Evolutionary conservation across 2,329 filamentous ascomycete species (phyloP).

Genomic region (Plectosphaerella sp.): DNA sequence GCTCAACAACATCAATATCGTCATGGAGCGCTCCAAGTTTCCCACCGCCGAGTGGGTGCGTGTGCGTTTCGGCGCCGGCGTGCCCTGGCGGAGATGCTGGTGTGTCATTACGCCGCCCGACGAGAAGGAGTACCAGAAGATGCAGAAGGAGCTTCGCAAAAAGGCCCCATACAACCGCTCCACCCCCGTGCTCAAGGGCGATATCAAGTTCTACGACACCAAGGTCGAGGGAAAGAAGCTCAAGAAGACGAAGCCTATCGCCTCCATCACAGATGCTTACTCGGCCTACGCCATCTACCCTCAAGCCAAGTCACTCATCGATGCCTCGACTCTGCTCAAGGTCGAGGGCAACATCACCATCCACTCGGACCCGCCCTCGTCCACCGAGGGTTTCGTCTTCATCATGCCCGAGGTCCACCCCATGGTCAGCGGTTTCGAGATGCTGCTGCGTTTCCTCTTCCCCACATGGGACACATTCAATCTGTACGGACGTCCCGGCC

Average conservation of each 20-base stretch:
- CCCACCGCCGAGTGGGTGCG: conserved; percentile 89
- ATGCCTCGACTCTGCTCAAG: conserved; percentile 91
- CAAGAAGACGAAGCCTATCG: conserved; percentile 87
- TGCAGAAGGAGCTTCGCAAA: conserved; percentile 78
- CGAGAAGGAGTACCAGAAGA: conserved; percentile 84
- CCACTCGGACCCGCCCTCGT: conserved; percentile 71
- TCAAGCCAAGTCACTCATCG: conserved; percentile 87
- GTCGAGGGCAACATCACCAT: conserved; percentile 88
- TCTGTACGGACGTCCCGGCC: conserved; percentile 83
- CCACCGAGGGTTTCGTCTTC: conserved; percentile 91
- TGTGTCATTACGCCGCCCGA: conserved; percentile 90
- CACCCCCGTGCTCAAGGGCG: conserved; percentile 68
- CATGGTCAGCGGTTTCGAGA: conserved; percentile 92
- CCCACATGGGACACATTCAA: conserved; percentile 91
- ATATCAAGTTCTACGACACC: conserved; percentile 92
- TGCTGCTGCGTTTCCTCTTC: conserved; percentile 88
- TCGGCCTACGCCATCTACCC: conserved; percentile 95
- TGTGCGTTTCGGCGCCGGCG: conserved; percentile 91
- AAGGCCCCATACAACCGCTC: conserved; percentile 73
- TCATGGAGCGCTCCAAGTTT: conserved; percentile 76
- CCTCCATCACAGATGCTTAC: conserved; percentile 85
- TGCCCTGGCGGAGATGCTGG: conserved; percentile 95
- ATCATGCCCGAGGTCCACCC: conserved; percentile 94
- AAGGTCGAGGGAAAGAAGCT: conserved; percentile 72
- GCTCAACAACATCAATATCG: conserved; percentile 83